Percentiles rank a stretch among this genome's conserved stretches.
phyloP scores from a whole-genome alignment of 768 basidiomycete genomes.

The Amanita muscaria region DNA sequence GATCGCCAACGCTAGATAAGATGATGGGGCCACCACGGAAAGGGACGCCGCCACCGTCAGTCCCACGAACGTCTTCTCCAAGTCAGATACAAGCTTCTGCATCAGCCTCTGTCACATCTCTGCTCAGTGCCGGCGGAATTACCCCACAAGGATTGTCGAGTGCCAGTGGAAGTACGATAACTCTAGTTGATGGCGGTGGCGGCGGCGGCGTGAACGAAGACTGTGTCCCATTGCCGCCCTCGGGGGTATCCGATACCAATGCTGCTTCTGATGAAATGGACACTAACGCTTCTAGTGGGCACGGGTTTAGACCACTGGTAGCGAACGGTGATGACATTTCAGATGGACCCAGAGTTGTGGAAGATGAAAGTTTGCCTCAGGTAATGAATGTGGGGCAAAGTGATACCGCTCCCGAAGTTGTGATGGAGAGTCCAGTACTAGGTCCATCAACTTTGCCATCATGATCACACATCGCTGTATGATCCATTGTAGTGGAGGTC shows the following conservation, averaged over 20 bases:
- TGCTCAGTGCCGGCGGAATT: not conserved
- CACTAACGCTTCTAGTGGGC: not conserved
- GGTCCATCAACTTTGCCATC: not conserved
- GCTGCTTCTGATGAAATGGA: not conserved
- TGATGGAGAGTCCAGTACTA: not conserved
- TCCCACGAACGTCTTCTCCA: slow-evolving; percentile 17
- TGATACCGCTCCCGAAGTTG: not conserved
- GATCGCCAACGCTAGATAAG: slow-evolving; percentile 27
- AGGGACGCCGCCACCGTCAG: slow-evolving; percentile 19
- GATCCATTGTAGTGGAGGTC: not conserved
- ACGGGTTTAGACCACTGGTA: not conserved
- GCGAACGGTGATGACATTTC: not conserved
- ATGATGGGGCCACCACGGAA: slow-evolving; percentile 24
- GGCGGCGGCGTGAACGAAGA: slow-evolving; percentile 7
- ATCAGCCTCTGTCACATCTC: slow-evolving; percentile 5
- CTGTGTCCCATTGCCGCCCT: not conserved
- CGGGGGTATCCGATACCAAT: not conserved
- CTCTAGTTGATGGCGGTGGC: slow-evolving; percentile 4
- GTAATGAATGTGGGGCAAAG: not conserved
- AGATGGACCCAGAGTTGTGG: not conserved
- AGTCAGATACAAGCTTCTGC: slow-evolving; percentile 4
- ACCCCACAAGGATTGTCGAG: not conserved
- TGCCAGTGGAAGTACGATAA: not conserved
- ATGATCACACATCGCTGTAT: not conserved
- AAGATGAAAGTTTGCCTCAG: not conserved